phyloP scores from a whole-genome alignment of 1,284 basidiomycete genomes.

The Neotropicomus parvogracilis region DNA sequence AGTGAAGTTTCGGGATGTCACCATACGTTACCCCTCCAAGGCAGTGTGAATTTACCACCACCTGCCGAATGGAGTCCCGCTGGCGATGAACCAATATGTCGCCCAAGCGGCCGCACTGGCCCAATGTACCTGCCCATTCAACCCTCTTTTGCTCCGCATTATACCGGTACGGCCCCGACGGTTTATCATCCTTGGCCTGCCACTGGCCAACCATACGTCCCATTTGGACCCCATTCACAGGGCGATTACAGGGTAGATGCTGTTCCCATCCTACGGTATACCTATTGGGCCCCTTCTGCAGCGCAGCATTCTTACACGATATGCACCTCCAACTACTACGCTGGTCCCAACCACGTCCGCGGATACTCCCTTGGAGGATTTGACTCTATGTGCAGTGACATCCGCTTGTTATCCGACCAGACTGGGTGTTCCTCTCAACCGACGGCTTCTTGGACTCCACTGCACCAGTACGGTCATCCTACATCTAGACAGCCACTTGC shows the following conservation, averaged over 20 bases:
- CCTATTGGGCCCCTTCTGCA: constrained; percentile 40
- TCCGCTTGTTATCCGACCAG: constrained; percentile 42
- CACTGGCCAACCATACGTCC: constrained; percentile 31
- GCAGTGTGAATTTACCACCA: constrained; percentile 52
- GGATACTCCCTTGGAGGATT: constrained; percentile 59
- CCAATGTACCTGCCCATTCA: constrained; percentile 66
- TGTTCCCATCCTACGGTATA: constrained; percentile 33
- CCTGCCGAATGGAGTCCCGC: constrained; percentile 78
- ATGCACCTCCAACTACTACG: constrained; percentile 48
- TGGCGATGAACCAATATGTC: constrained; percentile 67
- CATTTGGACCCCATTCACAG: constrained; percentile 21
- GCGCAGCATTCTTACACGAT: constrained; percentile 54
- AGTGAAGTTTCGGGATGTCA: constrained; percentile 1
- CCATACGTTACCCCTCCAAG: constrained; percentile 24
- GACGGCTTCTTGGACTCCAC: constrained; percentile 42
- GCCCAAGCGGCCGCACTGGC: constrained; percentile 45
- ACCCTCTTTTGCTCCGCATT: constrained; percentile 38
- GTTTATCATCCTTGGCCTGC: constrained; percentile 42
- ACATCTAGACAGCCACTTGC: constrained; percentile 37
- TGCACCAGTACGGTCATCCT: constrained; percentile 40
- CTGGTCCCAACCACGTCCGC: constrained; percentile 48
- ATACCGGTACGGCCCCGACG: constrained; percentile 26
- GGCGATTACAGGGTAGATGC: constrained; percentile 18
- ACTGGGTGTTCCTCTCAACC: constrained; percentile 36
- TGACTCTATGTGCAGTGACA: constrained; percentile 48